Conservation (phyloP, 2,329 filamentous ascomycete species). For the Daldinia eschscholtzii region DNA sequence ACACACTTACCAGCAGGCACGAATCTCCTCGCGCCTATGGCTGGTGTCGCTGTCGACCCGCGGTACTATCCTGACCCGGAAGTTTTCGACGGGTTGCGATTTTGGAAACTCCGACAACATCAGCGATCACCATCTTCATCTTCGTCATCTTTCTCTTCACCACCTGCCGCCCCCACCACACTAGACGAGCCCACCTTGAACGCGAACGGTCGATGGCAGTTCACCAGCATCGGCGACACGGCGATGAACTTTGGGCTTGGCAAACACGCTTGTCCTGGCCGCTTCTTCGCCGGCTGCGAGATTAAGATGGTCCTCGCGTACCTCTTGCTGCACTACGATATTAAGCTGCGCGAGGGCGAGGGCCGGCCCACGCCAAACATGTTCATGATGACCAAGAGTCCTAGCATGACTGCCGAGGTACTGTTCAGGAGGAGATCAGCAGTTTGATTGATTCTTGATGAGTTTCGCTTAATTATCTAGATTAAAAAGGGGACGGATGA, state of each 20-base stretch:
- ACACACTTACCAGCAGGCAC: conserved; percentile 61
- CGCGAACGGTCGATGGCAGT: conserved; percentile 45
- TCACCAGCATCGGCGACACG: conserved; percentile 55
- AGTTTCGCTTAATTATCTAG: neutral
- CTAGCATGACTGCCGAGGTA: conserved; percentile 51
- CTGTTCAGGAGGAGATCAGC: conserved; percentile 46
- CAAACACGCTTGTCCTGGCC: conserved; percentile 58
- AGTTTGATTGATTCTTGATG: conserved; percentile 1
- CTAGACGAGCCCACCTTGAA: neutral
- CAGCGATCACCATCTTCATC: conserved; percentile 10
- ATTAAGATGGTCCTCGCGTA: conserved; percentile 60
- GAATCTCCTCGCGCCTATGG: conserved; percentile 58
- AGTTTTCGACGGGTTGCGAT: conserved; percentile 57
- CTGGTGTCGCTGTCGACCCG: conserved; percentile 55
- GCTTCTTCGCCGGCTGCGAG: conserved; percentile 61
- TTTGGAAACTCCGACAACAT: conserved; percentile 52
- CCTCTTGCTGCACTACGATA: conserved; percentile 58
- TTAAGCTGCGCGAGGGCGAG: conserved; percentile 51
- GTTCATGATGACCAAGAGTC: conserved; percentile 54
- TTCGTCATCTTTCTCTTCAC: conserved; percentile 23
- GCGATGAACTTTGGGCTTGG: conserved; percentile 57
- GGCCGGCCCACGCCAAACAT: conserved; percentile 47
- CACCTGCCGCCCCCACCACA: neutral
- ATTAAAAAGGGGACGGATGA: neutral
- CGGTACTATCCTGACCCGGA: conserved; percentile 54